Evolutionary conservation across 495 filamentous ascomycete genomes (phyloP).

Genomic region (Trichoderma parareesei): DNA sequence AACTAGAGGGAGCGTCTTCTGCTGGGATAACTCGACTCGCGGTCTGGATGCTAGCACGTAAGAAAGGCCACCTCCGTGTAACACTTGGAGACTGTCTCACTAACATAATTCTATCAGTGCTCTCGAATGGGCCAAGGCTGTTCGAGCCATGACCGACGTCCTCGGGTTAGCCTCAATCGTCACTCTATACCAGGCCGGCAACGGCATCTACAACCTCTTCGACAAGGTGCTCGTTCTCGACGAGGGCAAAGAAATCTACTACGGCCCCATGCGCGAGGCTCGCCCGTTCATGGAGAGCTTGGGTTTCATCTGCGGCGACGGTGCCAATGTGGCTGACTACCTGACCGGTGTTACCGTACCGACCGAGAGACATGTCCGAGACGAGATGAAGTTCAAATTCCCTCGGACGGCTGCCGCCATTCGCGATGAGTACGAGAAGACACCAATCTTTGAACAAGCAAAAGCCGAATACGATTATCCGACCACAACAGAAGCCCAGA

Average conservation of each 20-base stretch:
- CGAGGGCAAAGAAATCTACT: slow-evolving; percentile 60
- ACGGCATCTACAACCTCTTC: slow-evolving; percentile 61
- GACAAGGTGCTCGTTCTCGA: slow-evolving; percentile 61
- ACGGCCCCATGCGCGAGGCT: slow-evolving; percentile 49
- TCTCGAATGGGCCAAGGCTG: slow-evolving; percentile 38
- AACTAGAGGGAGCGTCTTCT: slow-evolving; percentile 25
- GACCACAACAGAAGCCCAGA: slow-evolving; percentile 30
- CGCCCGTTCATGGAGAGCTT: slow-evolving; percentile 54
- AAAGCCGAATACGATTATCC: slow-evolving; percentile 44
- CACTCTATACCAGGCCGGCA: slow-evolving; percentile 65
- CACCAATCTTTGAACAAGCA: slow-evolving; percentile 28
- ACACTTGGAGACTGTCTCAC: not conserved
- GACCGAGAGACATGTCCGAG: slow-evolving; percentile 49
- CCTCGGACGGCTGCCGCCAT: slow-evolving; percentile 39
- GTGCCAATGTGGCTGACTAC: slow-evolving; percentile 47
- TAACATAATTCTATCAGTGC: slow-evolving; percentile 17
- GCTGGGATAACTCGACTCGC: slow-evolving; percentile 45
- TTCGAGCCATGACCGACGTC: slow-evolving; percentile 47
- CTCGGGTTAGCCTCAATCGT: slow-evolving; percentile 49
- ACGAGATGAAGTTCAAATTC: slow-evolving; percentile 49
- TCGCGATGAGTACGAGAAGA: slow-evolving; percentile 33
- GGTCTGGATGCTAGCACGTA: slow-evolving; percentile 40
- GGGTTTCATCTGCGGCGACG: slow-evolving; percentile 24
- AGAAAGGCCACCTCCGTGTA: not conserved
- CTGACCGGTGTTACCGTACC: slow-evolving; percentile 67